Base-by-base conservation (phyloP, 2,329 filamentous ascomycete genomes). In the Arthroderma uncinatum region DNA sequence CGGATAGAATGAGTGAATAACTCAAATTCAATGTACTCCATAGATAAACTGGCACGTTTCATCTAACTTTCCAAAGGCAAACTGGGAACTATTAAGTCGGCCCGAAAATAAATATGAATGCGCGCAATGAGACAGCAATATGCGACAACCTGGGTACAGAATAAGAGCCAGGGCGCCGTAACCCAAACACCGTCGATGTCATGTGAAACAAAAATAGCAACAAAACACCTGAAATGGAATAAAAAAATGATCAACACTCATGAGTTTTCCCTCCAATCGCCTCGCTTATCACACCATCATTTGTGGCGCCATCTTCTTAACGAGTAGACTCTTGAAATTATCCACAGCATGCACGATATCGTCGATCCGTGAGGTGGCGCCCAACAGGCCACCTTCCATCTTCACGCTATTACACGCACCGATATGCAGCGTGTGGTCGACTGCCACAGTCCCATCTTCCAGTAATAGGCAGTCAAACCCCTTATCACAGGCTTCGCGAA, bases 401-500 rank as follows among this genome's bases (percentile, higher is more conserved):
- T 73, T 73, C 21, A 77, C 67, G 8, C 71, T 74, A 47, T 75
- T 72, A 12, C 75, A 63, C 0, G 73, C 70, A 57, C 71, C 67
- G 4, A 69, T 37, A 54, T 77, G 75, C 2, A 78, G 64, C 4
- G 66, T 64, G n/a, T 64, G 64, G 54, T 74, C 71, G 30, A 68
- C 69, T 5, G 76, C 73, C 19, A 74, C 71, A 44, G 73, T 73
- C 6, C 72, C 77, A 62, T 81, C 78, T 33, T 77, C 74, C 2
- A 81, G 63, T 1, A 81, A 62, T 10, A 79, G 63, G 58, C 78
- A 79, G 63, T 81, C 79, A 58, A 78, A 80, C 0, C 78, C 78
- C 4, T 76, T 72, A 67, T 82, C 79, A 59, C 76, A 80, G 9
- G 78, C 79, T 64, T 82, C 79, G 19, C 78, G 70, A 66, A 81